Conservation (phyloP, 306 rosid genomes). For the Acacia crassicarpa region DNA sequence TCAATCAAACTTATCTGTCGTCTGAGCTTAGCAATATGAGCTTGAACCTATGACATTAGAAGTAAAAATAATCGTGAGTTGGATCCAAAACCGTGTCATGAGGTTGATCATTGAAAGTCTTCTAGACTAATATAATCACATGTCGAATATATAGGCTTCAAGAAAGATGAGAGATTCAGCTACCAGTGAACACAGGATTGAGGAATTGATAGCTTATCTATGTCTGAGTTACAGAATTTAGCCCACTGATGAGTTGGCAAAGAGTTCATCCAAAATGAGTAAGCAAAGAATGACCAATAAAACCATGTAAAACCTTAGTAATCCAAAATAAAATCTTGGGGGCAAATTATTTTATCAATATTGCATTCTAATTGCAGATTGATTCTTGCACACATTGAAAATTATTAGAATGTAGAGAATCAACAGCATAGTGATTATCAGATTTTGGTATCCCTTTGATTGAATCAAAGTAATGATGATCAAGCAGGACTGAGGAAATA, state of each 20-base stretch:
- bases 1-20: conserved; percentile 44
- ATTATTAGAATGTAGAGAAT: conserved; percentile 22
- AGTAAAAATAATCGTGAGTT: conserved; percentile 5
- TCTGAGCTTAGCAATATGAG: conserved; percentile 50
- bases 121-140: not conserved
- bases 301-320: conserved; percentile 7
- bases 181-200: not conserved
- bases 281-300: conserved; percentile 1
- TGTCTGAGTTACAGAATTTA: conserved; percentile 1
- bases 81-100: not conserved
- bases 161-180: conserved; percentile 2
- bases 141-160: not conserved
- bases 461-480: conserved; percentile 29
- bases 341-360: conserved; percentile 13
- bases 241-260: not conserved
- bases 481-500: conserved; percentile 14
- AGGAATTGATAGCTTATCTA: not conserved
- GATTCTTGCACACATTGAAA: conserved; percentile 21
- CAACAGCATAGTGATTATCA: conserved; percentile 14
- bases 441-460: conserved; percentile 26
- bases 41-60: conserved; percentile 43
- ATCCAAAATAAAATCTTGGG: not conserved
- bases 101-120: not conserved
- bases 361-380: conserved; percentile 8
- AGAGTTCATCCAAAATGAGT: not conserved